Conservation (phyloP, 1,284 basidiomycete genomes). For the Rhodofomes roseus region DNA sequence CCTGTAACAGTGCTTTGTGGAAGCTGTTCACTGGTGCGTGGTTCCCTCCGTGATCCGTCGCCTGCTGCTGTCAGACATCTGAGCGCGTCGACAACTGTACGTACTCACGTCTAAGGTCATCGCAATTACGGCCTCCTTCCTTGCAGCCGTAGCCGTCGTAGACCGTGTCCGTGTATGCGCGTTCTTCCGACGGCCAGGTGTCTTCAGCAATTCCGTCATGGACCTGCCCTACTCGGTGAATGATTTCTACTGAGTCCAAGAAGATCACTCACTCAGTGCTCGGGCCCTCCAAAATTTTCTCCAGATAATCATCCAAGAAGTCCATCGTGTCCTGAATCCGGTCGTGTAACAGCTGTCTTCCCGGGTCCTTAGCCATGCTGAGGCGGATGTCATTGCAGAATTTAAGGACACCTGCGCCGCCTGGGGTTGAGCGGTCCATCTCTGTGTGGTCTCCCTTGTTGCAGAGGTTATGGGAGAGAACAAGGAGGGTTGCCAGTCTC, state of each 20-base stretch:
- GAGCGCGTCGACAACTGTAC: background rate
- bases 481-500: too few relatives aligned
- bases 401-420: conserved; percentile 34
- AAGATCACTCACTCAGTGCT: conserved; percentile 62
- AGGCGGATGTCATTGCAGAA: conserved; percentile 68
- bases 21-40: conserved; percentile 43
- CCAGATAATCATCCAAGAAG: conserved; percentile 75
- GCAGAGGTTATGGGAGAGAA: too few relatives aligned
- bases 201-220: conserved; percentile 79
- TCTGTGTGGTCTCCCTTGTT: background rate
- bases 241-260: background rate
- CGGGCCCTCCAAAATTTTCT: conserved; percentile 61
- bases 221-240: conserved; percentile 37
- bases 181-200: conserved; percentile 67
- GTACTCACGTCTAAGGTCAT: conserved; percentile 45
- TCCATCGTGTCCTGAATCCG: conserved; percentile 72
- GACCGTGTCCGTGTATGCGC: conserved; percentile 47
- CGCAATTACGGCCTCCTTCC: conserved; percentile 37
- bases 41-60: conserved; percentile 37
- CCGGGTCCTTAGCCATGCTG: conserved; percentile 68
- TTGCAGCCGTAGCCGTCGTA: conserved; percentile 38
- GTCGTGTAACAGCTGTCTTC: conserved; percentile 62
- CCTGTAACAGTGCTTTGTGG: conserved; percentile 45
- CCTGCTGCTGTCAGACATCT: conserved; percentile 22
- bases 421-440: conserved; percentile 24